Evolutionary conservation across 2,329 filamentous ascomycete genomes (phyloP).

Genomic region (Trichoderma koningii): DNA sequence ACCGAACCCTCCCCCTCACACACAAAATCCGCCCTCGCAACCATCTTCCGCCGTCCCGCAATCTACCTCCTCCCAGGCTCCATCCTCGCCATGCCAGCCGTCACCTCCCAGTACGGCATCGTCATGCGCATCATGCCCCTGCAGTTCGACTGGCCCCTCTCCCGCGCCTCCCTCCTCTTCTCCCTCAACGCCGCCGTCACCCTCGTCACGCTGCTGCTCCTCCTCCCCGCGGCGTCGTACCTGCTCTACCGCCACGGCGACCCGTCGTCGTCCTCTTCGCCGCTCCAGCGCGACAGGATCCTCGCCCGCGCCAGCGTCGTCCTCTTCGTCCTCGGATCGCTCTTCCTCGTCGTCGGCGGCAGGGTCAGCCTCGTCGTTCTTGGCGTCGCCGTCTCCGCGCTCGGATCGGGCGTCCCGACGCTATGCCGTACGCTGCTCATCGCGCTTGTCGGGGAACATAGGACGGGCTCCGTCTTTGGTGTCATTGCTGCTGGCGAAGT

Average conservation of each 20-base stretch:
- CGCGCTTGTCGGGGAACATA: constrained; percentile 25
- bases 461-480: constrained; percentile 33
- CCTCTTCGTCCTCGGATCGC: constrained; percentile 33
- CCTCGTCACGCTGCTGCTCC: constrained; percentile 32
- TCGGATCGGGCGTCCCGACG: constrained; percentile 35
- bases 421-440: constrained; percentile 35
- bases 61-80: constrained; percentile 34
- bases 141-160: constrained; percentile 34
- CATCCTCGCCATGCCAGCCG: constrained; percentile 32
- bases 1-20: neutral
- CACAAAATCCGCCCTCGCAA: constrained; percentile 23
- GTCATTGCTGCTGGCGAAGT: constrained; percentile 34
- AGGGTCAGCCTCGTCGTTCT: constrained; percentile 30
- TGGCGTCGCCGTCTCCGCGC: constrained; percentile 32
- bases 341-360: constrained; percentile 33
- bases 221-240: constrained; percentile 30
- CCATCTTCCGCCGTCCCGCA: constrained; percentile 31
- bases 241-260: constrained; percentile 21
- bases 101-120: constrained; percentile 32
- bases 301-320: constrained; percentile 32
- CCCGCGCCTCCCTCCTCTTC: constrained; percentile 32
- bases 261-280: neutral
- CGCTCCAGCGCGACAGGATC: constrained; percentile 28
- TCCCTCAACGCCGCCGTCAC: constrained; percentile 33
- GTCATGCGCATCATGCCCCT: constrained; percentile 34